Evolutionary conservation across 352 stramenopile genomes (phyloP), one percentile per base, ranked within the genome.

Genomic region (Phytophthora cactorum): DNA sequence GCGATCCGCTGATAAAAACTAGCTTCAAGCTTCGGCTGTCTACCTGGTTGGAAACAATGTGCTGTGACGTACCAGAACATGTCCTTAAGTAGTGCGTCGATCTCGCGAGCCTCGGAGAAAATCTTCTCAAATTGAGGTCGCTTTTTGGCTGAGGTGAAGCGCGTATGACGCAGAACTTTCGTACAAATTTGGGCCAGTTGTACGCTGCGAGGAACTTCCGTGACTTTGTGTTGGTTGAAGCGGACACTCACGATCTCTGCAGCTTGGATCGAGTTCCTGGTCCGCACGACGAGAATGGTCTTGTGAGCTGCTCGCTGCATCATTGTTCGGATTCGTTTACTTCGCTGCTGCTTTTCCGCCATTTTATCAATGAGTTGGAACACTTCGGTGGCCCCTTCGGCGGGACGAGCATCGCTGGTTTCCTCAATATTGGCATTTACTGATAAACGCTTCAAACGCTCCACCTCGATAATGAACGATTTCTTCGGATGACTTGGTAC

Each of bases 11-110:
- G 59, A 56, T 89, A 88, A 38, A 89, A 86, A 3, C 53, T 63
- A 9, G 74, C 47, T 52, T 90, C 79, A 4, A 85, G 45, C 2
- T 76, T 47, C 2, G 63, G 46, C 22, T 90, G 81, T 32, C 72
- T 66, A 27, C 70, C 72, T 6, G 65, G 52, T 62, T 91, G 84
- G 63, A 93, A 93, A 25, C 73, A 83, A 44, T 82, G 70, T 0
- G 82, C 77, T 2, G 78, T 89, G 11, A 90, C 39, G 54, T 88
- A 88, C 84, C 84, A 93, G 52, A 93, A 93, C 68, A 91, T 82
- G 49, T 93, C 82, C 60, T 90, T 89, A 15, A 91, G 58, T 22
- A 93, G 44, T 34, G 71, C 64, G 4, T 93, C 73, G 28, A 90
- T 67, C 55, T 93, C 82, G 5, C 45, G 17, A 1, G 73, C 52